Base-by-base conservation (phyloP, 1,284 basidiomycete species). In the Anthracocystis setariae region DNA sequence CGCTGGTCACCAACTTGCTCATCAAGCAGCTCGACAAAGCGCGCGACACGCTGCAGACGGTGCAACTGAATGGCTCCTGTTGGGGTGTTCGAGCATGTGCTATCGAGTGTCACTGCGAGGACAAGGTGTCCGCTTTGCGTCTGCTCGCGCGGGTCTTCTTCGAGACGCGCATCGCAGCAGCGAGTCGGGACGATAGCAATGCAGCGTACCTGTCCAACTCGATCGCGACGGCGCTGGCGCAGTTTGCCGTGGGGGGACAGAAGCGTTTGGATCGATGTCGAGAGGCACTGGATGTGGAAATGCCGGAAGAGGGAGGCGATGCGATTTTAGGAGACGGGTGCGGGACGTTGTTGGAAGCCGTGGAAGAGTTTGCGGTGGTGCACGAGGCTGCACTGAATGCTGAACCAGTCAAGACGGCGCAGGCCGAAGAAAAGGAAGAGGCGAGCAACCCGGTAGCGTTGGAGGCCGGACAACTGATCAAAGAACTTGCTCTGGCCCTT, bases 331-430 rank as follows among this genome's bases (percentile, higher is more conserved):
- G 45, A n/a, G 50, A 48, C 25, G 70, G 69, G 1, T 53, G 62
- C 18, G 13, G 38, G 23, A 52, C 52, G 23, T 48, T 72, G 21
- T 42, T 73, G 37, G 64, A 73, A 15, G 64, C 70, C 1, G 70
- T 73, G 17, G 70, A 68, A 18, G 63, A 68, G 45, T 73, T 73
- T 58, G 70, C 70, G 0, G 49, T 54, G 13, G 46, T 67, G 20
- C 64, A 72, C 27, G 47, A 59, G 42, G 69, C 59, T 3, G 69
- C 59, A 2, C 42, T 62, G 39, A 39, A 46, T 12, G 56, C 48
- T 24, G 49, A 53, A 2, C 40, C 27, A 18, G 33, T 46, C 25
- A 43, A 18, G 17, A 64, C 94, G 96, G 84, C 92, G 93, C 89
- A 93, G 88, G 54, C 91, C 4, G 86, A 91, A 21, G 18, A 20